Evolutionary conservation across 1,284 basidiomycete species (phyloP), one percentile per base, ranked within the genome.

Genomic region (Naganishia liquefaciens): DNA sequence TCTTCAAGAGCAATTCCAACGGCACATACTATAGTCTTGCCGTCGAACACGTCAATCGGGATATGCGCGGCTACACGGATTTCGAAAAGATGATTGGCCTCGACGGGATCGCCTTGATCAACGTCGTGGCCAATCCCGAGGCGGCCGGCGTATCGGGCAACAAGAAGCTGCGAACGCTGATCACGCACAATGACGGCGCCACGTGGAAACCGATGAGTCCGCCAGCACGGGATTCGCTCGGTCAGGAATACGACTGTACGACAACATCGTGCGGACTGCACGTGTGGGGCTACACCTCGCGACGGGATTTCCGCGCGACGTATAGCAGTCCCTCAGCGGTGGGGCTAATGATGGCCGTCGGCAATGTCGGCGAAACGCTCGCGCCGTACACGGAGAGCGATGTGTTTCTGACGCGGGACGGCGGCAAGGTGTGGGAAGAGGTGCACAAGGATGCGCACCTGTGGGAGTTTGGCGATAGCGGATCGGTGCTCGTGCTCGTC

Each of bases 381-480:
- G 86, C 85, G 0, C 82, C 87, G 0, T 99, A 99, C 79, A 84
- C 82, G 2, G 89, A 97, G 49, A 88, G 88, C 68, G 95, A 98
- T 77, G 96, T 93, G 0, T 99, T 98, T 86, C 83, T 99, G 44
- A 93, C 91, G 51, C 89, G 95, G 2, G 93, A 99, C 73, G 96
- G 88, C 5, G 96, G 95, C 7, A 97, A 97, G 79, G 93, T 91
- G 0, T 99, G 95, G 95, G 87, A 96, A 75, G 95, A 99, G 80
- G 89, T 99, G 2, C 92, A 93, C 81, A 99, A 99, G 77, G 94
- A 96, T 72, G 94, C 96, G 0, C 90, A 98, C 75, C 84, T 96
- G 60, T 99, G 93, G 93, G 93, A 96, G 75, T 98, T 93, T 73
- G 95, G 95, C 42, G 96, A 99, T 79, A 95, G 92, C 1, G 95